These are phyloP conservation scores for Acacia acuminata DNA, from an alignment of 306 rosid genomes.

Conservation along the genomic window DNA sequence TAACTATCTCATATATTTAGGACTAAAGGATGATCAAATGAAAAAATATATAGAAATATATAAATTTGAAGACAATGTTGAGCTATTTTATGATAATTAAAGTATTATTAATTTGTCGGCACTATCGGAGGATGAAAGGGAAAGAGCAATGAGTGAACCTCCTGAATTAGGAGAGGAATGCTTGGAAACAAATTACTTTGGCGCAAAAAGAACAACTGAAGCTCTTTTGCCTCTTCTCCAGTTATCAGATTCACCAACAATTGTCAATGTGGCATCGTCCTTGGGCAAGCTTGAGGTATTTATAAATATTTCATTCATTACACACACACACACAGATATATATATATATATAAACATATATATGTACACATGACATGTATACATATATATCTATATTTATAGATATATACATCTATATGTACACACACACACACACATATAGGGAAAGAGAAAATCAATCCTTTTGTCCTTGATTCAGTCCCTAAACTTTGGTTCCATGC, in stretches of 20 bases:
- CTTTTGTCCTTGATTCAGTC: background rate
- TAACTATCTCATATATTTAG: too few species aligned
- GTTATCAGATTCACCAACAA: constrained; percentile 44
- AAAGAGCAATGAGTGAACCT: constrained; percentile 20
- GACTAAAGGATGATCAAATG: too few species aligned
- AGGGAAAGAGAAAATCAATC: too few species aligned
- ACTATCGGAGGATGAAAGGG: constrained; percentile 20
- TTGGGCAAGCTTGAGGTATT: constrained; percentile 32
- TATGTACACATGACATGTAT: too few species aligned
- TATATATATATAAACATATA: too few species aligned
- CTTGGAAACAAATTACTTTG: constrained; percentile 42
- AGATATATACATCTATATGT: too few species aligned
- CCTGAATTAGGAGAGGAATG: constrained; percentile 51
- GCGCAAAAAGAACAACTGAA: constrained; percentile 35
- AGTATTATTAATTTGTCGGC: constrained; percentile 27
- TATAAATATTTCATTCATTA: too few species aligned
- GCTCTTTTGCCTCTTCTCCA: constrained; percentile 39
- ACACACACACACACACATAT: too few species aligned
- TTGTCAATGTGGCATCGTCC: constrained; percentile 54
- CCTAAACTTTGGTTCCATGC: too few species aligned
- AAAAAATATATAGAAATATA: background rate
- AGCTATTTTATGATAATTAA: background rate
- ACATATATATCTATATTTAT: too few species aligned
- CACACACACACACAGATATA: too few species aligned
- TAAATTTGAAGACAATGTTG: background rate